phyloP scores from a whole-genome alignment of 2,329 filamentous ascomycete species.

The Ceratocystiopsis minuta region DNA sequence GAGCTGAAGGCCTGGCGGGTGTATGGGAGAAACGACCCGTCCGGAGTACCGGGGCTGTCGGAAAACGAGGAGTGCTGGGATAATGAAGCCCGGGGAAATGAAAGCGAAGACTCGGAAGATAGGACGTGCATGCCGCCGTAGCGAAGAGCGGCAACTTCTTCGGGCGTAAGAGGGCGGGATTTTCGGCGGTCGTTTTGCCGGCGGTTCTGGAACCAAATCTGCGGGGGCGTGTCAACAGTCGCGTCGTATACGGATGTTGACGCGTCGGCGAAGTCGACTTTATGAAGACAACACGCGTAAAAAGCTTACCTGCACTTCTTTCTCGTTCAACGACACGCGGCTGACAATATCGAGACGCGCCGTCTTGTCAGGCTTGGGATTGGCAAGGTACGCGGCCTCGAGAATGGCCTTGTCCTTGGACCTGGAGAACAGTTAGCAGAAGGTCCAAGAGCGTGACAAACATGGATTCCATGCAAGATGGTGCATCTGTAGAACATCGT shows the following conservation, averaged over 20 bases:
- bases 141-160: constrained; percentile 50
- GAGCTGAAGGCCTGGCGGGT: constrained; percentile 4
- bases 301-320: constrained; percentile 69
- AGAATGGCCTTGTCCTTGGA: constrained; percentile 78
- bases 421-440: constrained; percentile 24
- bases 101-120: no score
- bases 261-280: no score
- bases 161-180: constrained; percentile 61
- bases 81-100: no score
- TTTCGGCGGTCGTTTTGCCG: constrained; percentile 84
- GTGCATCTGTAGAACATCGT: no score
- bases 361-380: constrained; percentile 82
- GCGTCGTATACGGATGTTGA: neutral
- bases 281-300: neutral
- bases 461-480: no score
- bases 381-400: constrained; percentile 66
- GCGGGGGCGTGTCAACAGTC: constrained; percentile 1
- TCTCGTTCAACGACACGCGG: constrained; percentile 78
- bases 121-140: constrained; percentile 30
- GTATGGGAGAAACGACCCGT: constrained; percentile 1
- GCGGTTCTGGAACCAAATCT: constrained; percentile 98
- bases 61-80: constrained; percentile 7
- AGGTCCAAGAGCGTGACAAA: neutral
- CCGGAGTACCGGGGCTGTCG: constrained; percentile 1
- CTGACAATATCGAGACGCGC: constrained; percentile 70